Percentiles rank a stretch among this genome's conserved stretches.
phyloP scores from a whole-genome alignment of 768 basidiomycete genomes.

The Exsudoporus frostii region DNA sequence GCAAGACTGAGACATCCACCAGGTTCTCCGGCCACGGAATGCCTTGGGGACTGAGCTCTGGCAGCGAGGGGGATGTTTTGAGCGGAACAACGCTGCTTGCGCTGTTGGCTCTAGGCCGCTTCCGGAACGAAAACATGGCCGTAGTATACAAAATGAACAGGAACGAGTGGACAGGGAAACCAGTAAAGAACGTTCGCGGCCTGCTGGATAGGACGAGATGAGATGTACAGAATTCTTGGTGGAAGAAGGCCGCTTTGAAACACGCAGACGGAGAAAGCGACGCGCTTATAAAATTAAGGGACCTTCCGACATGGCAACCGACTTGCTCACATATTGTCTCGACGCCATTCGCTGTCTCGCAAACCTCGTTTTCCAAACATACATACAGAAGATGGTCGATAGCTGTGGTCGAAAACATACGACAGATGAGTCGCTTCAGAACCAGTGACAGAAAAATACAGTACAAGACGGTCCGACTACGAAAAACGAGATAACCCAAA shows the following conservation, averaged over 20 bases:
- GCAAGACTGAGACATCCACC: conserved; percentile 67
- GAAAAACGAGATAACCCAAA: conserved; percentile 33
- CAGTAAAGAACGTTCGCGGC: conserved; percentile 26
- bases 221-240: conserved; percentile 18
- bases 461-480: conserved; percentile 36
- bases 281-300: conserved; percentile 19
- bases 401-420: conserved; percentile 23
- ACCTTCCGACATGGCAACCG: conserved; percentile 28
- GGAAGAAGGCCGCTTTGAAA: conserved; percentile 16
- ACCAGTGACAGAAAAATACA: conserved; percentile 27
- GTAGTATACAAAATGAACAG: conserved; percentile 19
- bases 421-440: conserved; percentile 12
- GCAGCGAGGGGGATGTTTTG: conserved; percentile 77
- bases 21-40: conserved; percentile 86
- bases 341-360: conserved; percentile 4
- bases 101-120: conserved; percentile 51
- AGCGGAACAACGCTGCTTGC: conserved; percentile 42
- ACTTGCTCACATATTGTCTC: neutral
- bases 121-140: conserved; percentile 74
- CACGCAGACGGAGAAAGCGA: conserved; percentile 9
- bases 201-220: conserved; percentile 11
- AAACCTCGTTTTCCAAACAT: conserved; percentile 27
- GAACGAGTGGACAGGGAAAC: conserved; percentile 21
- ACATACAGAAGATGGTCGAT: conserved; percentile 31
- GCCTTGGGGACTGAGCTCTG: conserved; percentile 69